A percentile compares a stretch with the other conserved stretches of the same genome.
phyloP scores from a whole-genome alignment of 495 filamentous ascomycete species.

The Aspergillus sclerotiicarbonarius region DNA sequence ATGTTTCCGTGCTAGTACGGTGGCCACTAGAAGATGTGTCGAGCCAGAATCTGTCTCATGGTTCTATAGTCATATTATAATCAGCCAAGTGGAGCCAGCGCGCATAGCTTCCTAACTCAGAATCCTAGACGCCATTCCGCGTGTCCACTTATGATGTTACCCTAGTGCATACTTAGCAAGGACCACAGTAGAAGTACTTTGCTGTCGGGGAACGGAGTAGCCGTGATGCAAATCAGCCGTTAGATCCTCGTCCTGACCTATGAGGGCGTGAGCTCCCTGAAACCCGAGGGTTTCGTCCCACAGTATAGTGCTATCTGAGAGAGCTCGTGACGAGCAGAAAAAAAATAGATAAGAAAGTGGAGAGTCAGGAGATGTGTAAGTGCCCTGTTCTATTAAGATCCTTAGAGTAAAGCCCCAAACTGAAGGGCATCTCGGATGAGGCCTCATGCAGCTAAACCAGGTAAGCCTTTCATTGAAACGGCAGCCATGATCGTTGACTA shows the following conservation, averaged over 20 bases:
- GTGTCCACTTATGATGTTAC: not conserved
- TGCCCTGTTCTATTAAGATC: too few species aligned
- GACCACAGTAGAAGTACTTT: not conserved
- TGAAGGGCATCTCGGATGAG: too few species aligned
- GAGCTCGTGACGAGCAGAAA: not conserved
- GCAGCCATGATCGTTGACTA: not conserved
- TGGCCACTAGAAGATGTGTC: not conserved
- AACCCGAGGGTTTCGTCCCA: not conserved
- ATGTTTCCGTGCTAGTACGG: not conserved
- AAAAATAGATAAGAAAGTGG: not conserved
- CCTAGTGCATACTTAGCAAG: not conserved
- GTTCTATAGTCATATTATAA: not conserved
- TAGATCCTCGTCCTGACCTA: slow-evolving; percentile 1
- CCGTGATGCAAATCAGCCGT: not conserved
- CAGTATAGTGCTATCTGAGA: not conserved
- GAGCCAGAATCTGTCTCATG: not conserved
- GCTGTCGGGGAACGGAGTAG: not conserved
- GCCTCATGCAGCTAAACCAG: not conserved
- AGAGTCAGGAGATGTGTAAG: not conserved
- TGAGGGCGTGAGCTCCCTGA: slow-evolving; percentile 3
- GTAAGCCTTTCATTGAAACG: not conserved
- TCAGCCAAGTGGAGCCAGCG: not conserved
- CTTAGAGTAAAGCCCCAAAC: too few species aligned
- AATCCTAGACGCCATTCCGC: not conserved
- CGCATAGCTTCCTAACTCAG: slow-evolving; percentile 1